These are phyloP conservation scores for Oldenlandia corymbosa DNA, from an alignment of 257 asterid species.

Conservation along the genomic window DNA sequence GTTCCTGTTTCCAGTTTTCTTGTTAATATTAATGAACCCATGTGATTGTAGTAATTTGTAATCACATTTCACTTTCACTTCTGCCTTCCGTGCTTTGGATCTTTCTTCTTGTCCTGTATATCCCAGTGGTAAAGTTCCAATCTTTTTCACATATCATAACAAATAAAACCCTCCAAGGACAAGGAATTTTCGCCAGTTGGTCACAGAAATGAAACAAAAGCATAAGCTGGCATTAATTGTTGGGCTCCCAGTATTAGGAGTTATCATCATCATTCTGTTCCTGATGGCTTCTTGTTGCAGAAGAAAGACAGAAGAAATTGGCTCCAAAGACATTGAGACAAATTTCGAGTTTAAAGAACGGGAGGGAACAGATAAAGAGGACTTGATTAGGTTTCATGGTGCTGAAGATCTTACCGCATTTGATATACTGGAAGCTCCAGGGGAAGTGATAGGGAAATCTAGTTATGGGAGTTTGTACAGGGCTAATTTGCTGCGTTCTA, in stretches of 20 bases:
- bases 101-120: slow-evolving; percentile 20
- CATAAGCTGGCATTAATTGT: slow-evolving; percentile 40
- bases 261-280: slow-evolving; percentile 25
- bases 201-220: slow-evolving; percentile 48
- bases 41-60: slow-evolving; percentile 1
- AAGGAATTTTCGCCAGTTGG: neutral
- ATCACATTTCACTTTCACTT: slow-evolving; percentile 25
- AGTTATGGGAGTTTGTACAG: slow-evolving; percentile 72
- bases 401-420: slow-evolving; percentile 54
- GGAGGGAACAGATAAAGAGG: slow-evolving; percentile 42
- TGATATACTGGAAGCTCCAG: slow-evolving; percentile 83
- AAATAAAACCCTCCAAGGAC: slow-evolving; percentile 15
- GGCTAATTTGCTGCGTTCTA: slow-evolving; percentile 54
- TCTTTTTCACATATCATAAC: slow-evolving; percentile 21
- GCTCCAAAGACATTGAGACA: slow-evolving; percentile 41
- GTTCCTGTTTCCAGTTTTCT: slow-evolving; percentile 18
- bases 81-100: slow-evolving; percentile 30
- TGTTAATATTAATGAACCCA: slow-evolving; percentile 10
- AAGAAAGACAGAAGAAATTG: slow-evolving; percentile 28
- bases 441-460: slow-evolving; percentile 86
- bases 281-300: slow-evolving; percentile 31
- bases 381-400: slow-evolving; percentile 58
- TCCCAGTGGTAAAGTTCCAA: slow-evolving; percentile 34
- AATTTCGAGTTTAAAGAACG: slow-evolving; percentile 38
- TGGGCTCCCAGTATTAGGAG: slow-evolving; percentile 32